Base-by-base conservation (phyloP, 2,329 filamentous ascomycete genomes). In the Daldinia eschscholtzii region DNA sequence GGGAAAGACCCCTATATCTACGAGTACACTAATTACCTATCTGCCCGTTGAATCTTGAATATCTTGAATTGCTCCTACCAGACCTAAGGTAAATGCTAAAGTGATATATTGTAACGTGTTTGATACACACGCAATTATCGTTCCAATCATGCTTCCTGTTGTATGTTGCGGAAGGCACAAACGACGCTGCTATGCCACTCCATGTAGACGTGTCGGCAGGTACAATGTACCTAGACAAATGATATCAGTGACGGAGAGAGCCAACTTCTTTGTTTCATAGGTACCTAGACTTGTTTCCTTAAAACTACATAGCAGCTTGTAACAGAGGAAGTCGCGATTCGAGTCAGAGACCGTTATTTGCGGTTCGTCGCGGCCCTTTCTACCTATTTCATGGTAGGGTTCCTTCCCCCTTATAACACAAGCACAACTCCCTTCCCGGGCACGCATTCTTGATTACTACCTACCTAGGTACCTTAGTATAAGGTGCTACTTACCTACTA, bases 151-250 rank as follows among this genome's bases (percentile, higher is more conserved):
- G 37, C 42, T 57, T 18, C 44, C 23, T 12, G 26, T 39, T 20
- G 33, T 37, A 55, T 55, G 15, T 46, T 26, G n/a, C 3, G 44
- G 52, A 35, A 65, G 20, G 57, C 12, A 37, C 63, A 65, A 65
- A 65, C 63, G 48, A 23, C 33, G 30, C n/a, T 41, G 10, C 12
- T 18, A 18, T 28, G 46, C 23, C 23, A 30, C 46, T 50, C 26
- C 26, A 3, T n/a, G 13, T 50, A 30, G 18, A 42, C 39, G 13
- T 18, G 39, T 18, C 13, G 12, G 20, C 20, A 7, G 26, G 44
- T 48, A 18, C 15, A 26, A 44, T 18, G 41, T 44, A 46, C 42
- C 42, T 10, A 46, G 42, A 9, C 12, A 26, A 13, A 12, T 20
- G n/a, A 13, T 18, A 5, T 15, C 20, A 23, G 42, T 44, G 9